Evolutionary conservation across 192 early-diverging fungal species (phyloP), one percentile per base, ranked within the genome.

Genomic region (Borealophlyctis nickersoniae): DNA sequence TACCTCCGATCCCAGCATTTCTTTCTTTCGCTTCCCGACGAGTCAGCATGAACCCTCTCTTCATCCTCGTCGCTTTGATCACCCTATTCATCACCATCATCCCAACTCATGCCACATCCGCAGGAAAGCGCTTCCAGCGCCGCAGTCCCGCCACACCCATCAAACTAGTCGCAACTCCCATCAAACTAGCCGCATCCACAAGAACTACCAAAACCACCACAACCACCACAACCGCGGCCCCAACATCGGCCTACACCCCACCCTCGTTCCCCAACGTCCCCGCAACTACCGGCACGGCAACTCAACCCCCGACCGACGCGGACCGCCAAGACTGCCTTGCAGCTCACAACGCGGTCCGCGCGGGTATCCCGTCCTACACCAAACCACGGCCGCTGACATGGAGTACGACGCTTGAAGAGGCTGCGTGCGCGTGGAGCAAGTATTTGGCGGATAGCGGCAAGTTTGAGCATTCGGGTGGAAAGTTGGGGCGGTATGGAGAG

Each of bases 181-280:
- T n/a, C n/a, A n/a, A n/a, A n/a, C n/a, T n/a, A n/a, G n/a, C n/a
- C n/a, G n/a, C n/a, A n/a, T n/a, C n/a, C n/a, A n/a, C n/a, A n/a
- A n/a, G n/a, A n/a, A n/a, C n/a, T n/a, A n/a, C n/a, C n/a, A n/a
- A n/a, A n/a, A n/a, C n/a, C n/a, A n/a, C n/a, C n/a, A n/a, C 39
- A 45, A 19, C 39, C 19, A 19, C 39, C 9, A 19, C 9, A 45
- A 7, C 39, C 19, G 9, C 39, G 19, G 39, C 39, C 39, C 39
- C 39, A 45, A 7, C 39, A 45, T 19, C 19, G 19, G 9, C 19
- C 9, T 7, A 45, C 19, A 45, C 39, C 39, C 39, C 39, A 45
- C 39, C 39, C 39, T 45, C 39, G 9, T 45, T 45, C 39, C 39
- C 39, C 39, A 45, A 45, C 39, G 39, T 45, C 39, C 39, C 39